Evolutionary conservation across 176 grass and related monocot genomes (phyloP).

Genomic region (Lolium rigidum): DNA sequence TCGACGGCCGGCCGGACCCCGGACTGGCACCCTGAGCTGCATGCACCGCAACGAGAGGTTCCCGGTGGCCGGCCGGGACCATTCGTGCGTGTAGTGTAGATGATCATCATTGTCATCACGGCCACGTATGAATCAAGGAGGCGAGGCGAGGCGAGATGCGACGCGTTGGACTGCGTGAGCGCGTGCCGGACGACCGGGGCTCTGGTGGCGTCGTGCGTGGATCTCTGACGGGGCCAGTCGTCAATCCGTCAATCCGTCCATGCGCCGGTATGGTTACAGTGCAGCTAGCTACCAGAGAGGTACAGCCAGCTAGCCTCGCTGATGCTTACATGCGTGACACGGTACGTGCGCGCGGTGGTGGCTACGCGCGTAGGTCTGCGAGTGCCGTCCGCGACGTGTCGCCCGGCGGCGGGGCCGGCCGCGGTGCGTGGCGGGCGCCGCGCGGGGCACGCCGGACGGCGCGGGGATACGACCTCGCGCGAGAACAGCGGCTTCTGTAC

Average conservation of each 20-base stretch:
- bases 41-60: neutral
- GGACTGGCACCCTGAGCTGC: neutral
- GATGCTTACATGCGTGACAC: neutral
- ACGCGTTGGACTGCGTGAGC: slow-evolving; percentile 31
- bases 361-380: slow-evolving; percentile 26
- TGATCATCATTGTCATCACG: neutral
- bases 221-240: neutral
- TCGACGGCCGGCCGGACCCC: neutral
- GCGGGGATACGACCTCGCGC: neutral
- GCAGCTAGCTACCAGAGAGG: neutral
- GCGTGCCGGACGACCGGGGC: neutral
- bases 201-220: neutral
- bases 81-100: neutral
- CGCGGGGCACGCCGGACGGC: neutral
- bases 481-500: too few species aligned
- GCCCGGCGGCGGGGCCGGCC: neutral
- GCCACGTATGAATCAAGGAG: neutral
- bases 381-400: slow-evolving; percentile 33
- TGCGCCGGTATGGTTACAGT: slow-evolving; percentile 46
- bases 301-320: neutral
- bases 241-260: neutral
- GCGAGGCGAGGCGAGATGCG: neutral
- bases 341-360: slow-evolving; percentile 1
- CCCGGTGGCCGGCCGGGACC: neutral
- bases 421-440: neutral